Base-by-base conservation (phyloP, 1,284 basidiomycete species). In the Pseudozyma thailandica region DNA sequence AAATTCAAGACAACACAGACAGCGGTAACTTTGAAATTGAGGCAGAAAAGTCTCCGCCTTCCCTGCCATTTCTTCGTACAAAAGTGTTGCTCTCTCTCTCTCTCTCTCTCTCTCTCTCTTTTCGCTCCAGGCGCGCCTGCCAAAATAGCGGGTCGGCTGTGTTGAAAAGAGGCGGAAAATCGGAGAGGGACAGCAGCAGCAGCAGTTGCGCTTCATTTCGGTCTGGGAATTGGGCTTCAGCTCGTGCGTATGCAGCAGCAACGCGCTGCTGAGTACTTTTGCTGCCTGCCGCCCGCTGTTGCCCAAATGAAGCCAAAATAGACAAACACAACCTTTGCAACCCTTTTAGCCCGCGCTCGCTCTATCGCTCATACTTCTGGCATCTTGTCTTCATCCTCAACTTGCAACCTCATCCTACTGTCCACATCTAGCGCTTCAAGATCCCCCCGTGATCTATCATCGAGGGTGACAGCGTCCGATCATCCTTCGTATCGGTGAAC, bases 41-140 rank as follows among this genome's bases (percentile, higher is more conserved):
- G 16, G 35, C 16, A 37, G 8, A 13, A 15, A 6, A 37, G 35
- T 13, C 35, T 37, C 16, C 35, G 35, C 8, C 16, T 23, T 9
- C 23, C 6, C 39, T 41, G 39, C 8, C 37, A 10, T 16, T 41
- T 6, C 8, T 13, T 41, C 7, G 20, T 18, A 8, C 9, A 20
- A 21, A 41, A 41, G 39, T 41, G 39, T 41, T 41, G 39, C 39
- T 41, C 39, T 41, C 39, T 41, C 39, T 13, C 15, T 41, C 37
- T 38, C 37, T 38, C 37, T 18, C 9, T 38, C 37, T 38, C 37
- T 38, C 30, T 7, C 8, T 31, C 30, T 31, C 30, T 31, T 15
- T 31, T 38, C 37, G 6, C n/a, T 38, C 18, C 6, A 20, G 15
- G 37, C 37, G 37, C 39, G 39, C 18, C 18, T 10, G 39, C 18